Evolutionary conservation across 371 early-diverging fungal genomes (phyloP), one percentile per base, ranked within the genome.

Genomic region (Rhizopus arrhizus): DNA sequence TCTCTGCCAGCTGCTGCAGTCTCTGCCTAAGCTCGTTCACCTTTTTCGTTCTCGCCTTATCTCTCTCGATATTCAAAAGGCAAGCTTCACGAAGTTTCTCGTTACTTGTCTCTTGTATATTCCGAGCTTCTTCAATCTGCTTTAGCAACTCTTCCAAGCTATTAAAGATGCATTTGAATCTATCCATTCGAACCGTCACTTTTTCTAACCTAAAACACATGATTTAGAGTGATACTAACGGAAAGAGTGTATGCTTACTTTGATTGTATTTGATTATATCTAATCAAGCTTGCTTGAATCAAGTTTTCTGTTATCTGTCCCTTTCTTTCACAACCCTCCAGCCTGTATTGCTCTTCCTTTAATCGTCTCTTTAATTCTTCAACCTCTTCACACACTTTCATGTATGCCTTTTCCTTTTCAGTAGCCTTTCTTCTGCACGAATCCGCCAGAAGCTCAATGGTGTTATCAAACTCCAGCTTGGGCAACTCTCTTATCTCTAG

Each of bases 371-470:
- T 33, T 9, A 51, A 28, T 4, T 35, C 29, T 3, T 35, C 52
- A 11, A 51, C n/a, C n/a, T 36, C 36, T 4, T 13, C 8, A 51
- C 34, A 35, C 8, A 34, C 52, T 4, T 51, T 32, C 4, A n/a
- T 8, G 11, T 34, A 51, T 0, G 33, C 52, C 11, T 33, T 35
- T 51, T 51, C 52, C n/a, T 51, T 51, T 34, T 51, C 52, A 33
- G n/a, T 15, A 4, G 36, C 36, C 15, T 51, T 51, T 36, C 34
- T 51, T 51, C 36, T 51, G 11, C 52, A 51, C 4, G 52, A 51
- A 15, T 51, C 36, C 5, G 36, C 52, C 10, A 51, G 29, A n/a
- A 51, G n/a, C 36, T 51, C 52, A 5, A 51, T 35, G 5, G 52
- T 51, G 34, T 51, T 36, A 51, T 51, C 35, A 16, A 48, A 48